Conservation (phyloP, 2,329 filamentous ascomycete species). For the Neofusicoccum umdonicola region DNA sequence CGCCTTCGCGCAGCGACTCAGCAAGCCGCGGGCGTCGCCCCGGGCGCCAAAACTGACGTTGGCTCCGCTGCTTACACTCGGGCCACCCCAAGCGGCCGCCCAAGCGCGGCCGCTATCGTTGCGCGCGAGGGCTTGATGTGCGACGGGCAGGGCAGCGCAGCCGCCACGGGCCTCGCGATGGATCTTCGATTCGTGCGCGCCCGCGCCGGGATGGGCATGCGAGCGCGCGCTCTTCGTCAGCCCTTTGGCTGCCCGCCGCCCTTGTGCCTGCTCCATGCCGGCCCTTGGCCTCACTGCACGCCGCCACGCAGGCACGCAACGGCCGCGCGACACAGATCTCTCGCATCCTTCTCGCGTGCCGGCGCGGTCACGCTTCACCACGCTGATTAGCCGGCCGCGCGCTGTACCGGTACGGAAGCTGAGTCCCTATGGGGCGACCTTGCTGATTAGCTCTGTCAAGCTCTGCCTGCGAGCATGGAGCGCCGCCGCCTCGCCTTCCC, state of each 20-base stretch:
- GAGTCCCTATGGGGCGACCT: slow-evolving; percentile 4
- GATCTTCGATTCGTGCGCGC: slow-evolving; percentile 18
- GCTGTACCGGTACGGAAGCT: not conserved
- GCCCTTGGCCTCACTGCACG: not conserved
- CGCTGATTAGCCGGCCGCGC: slow-evolving; percentile 1
- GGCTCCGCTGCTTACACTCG: slow-evolving; percentile 11
- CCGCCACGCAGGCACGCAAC: slow-evolving; percentile 15
- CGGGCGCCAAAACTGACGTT: slow-evolving; percentile 16
- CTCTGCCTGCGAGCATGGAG: slow-evolving; percentile 6
- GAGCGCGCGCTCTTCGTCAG: not conserved
- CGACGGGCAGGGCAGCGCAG: not conserved
- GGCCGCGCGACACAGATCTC: slow-evolving; percentile 14
- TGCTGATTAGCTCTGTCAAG: slow-evolving; percentile 14
- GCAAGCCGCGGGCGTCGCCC: slow-evolving; percentile 9
- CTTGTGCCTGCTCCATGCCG: not conserved
- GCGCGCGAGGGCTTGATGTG: slow-evolving; percentile 12
- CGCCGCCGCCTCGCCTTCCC: slow-evolving; percentile 16
- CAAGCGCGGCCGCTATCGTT: slow-evolving; percentile 9
- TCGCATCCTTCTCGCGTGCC: slow-evolving; percentile 6
- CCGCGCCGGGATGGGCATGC: not conserved
- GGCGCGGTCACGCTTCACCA: slow-evolving; percentile 5
- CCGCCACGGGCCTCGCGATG: not conserved
- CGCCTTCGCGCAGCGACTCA: slow-evolving; percentile 13
- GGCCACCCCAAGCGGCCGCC: slow-evolving; percentile 2
- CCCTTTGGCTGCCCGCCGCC: not conserved